Evolutionary conservation across 179 eudicot genomes (phyloP), one percentile per base, ranked within the genome.

Genomic region (Drosera spatulata): DNA sequence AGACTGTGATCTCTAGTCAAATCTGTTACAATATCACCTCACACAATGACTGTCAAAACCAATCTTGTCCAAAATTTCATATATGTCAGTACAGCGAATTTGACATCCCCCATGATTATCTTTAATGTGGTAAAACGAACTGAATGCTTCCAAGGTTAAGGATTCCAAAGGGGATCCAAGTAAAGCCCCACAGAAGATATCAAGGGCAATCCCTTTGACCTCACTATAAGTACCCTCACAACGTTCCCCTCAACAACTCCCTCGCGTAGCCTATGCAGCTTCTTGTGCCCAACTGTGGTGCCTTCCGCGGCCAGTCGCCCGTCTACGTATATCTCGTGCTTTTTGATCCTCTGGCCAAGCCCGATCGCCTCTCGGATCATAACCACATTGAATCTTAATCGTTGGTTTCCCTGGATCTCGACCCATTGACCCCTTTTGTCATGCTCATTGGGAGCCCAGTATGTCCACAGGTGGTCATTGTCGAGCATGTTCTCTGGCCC

Each of bases 311-410:
- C 70, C 53, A 10, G 42, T 13, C 58, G 66, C 8, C 85, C 95
- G n/a, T 91, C 95, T 0, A 76, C 76, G 14, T 83, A 88, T 10
- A 91, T 68, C 59, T 83, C 81, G 33, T 91, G 91, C 48, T 54
- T 61, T 68, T 69, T 50, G 55, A 91, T 77, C 75, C 97, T 71
- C 62, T 91, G 97, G n/a, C 97, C 97, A 0, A 91, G 78, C 13
- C 97, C 97, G 7, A 91, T 82, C 0, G 97, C 95, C 57, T 91
- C 97, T 58, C 88, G 96, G 43, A 91, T 79, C 79, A 77, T 82
- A 39, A 91, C 53, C 74, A 91, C 96, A 33, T 88, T 91, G 61
- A 91, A 91, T 56, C 65, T 74, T 58, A 77, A 10, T 57, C 54
- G 71, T 55, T 56, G 65, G 59, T 55, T 63, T 3, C 70, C 68